These are phyloP conservation scores for Didymella arachidicola DNA, from an alignment of 2,329 filamentous ascomycete genomes.

Conservation along the genomic window DNA sequence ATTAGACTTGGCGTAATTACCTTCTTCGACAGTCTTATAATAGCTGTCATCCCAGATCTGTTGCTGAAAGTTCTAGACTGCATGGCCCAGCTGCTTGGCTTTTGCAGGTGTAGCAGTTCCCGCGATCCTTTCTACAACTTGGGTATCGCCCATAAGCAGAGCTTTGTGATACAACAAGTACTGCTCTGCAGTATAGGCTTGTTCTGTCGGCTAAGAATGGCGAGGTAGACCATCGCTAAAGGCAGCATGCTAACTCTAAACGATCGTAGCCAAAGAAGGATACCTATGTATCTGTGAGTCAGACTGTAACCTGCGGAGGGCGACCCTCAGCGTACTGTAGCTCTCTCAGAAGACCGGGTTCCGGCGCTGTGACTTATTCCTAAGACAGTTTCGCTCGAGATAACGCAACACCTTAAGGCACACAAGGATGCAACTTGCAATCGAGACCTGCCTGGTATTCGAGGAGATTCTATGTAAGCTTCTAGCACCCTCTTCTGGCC, in stretches of 20 bases:
- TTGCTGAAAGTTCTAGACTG: neutral
- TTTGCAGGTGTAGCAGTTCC: neutral
- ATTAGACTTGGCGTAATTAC: neutral
- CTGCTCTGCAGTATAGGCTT: neutral
- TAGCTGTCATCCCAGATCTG: neutral
- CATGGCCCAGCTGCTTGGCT: neutral
- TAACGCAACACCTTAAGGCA: neutral
- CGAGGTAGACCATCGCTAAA: slow-evolving; percentile 1
- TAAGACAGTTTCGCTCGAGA: neutral
- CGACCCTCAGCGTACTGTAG: slow-evolving; percentile 1
- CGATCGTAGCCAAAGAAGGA: slow-evolving; percentile 2
- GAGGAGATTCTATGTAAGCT: neutral
- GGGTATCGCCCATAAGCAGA: neutral
- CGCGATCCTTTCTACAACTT: neutral
- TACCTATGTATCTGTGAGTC: neutral
- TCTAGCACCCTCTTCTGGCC: neutral
- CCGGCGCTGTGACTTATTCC: neutral
- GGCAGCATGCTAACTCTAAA: neutral
- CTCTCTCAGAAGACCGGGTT: neutral
- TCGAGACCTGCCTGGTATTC: neutral
- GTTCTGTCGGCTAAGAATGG: neutral
- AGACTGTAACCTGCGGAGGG: neutral
- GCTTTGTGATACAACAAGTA: neutral
- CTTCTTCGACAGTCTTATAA: neutral
- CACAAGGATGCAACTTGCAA: neutral